phyloP scores from a whole-genome alignment of 441 rosid species.

The Hura crepitans region DNA sequence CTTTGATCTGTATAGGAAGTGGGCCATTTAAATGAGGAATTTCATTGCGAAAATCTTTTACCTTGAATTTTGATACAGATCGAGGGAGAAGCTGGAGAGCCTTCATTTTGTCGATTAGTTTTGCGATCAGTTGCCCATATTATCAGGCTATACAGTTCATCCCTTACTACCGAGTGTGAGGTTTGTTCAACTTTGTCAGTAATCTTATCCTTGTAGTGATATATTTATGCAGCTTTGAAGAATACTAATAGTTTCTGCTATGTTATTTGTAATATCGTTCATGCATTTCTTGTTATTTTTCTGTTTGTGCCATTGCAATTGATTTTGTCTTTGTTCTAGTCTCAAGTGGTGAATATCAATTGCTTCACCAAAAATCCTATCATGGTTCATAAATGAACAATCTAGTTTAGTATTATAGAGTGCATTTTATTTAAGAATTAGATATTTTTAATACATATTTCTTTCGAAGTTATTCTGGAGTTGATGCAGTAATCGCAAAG shows the following conservation, averaged over 20 bases:
- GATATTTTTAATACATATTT: not conserved
- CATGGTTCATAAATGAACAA: not conserved
- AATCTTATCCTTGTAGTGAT: not conserved
- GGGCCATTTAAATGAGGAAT: not conserved
- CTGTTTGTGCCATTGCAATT: not conserved
- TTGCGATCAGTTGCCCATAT: slow-evolving; percentile 96
- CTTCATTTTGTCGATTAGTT: slow-evolving; percentile 91
- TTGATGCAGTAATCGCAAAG: too few relatives aligned
- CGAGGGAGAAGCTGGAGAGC: slow-evolving; percentile 98
- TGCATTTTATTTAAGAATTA: too few relatives aligned
- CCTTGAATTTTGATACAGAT: slow-evolving; percentile 44
- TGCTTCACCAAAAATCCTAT: not conserved
- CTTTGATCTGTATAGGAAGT: not conserved
- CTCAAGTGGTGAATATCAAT: not conserved
- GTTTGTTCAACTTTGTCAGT: slow-evolving; percentile 37
- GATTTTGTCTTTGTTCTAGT: not conserved
- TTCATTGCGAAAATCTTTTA: not conserved
- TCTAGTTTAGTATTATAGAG: not conserved
- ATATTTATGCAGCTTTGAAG: not conserved
- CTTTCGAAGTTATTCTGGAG: too few relatives aligned
- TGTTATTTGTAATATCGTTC: not conserved
- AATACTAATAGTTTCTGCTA: not conserved
- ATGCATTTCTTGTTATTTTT: not conserved
- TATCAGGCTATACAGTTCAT: slow-evolving; percentile 86
- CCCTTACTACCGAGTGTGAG: slow-evolving; percentile 94